A percentile compares a stretch with the other conserved stretches of the same genome.
Evolutionary conservation across 2,329 filamentous ascomycete genomes (phyloP).

Genomic region (Diaporthe velutina): DNA sequence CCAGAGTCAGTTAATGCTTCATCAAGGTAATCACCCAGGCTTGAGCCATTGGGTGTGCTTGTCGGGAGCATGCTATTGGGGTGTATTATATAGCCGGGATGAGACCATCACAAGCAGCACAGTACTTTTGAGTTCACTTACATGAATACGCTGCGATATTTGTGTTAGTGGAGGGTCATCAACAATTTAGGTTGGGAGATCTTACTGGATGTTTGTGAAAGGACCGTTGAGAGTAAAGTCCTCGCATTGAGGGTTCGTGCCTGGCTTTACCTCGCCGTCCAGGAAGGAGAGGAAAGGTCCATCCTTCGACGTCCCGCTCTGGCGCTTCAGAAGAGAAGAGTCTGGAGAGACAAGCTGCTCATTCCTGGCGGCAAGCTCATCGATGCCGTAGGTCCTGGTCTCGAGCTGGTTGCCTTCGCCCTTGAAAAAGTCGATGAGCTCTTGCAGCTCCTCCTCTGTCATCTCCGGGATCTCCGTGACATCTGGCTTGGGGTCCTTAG

Average conservation of each 20-base stretch:
- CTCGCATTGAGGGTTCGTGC: not conserved
- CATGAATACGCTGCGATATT: not conserved
- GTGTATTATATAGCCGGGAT: too few species aligned
- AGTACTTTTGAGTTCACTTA: not conserved
- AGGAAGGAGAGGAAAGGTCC: constrained; percentile 21
- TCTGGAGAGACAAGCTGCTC: constrained; percentile 7
- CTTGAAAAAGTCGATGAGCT: constrained; percentile 4
- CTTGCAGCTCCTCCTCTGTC: constrained; percentile 22
- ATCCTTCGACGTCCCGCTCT: constrained; percentile 11
- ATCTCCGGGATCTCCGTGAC: constrained; percentile 17
- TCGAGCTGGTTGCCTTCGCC: not conserved
- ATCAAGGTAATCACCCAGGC: not conserved
- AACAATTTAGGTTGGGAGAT: too few species aligned
- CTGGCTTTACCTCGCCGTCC: constrained; percentile 5
- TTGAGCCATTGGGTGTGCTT: not conserved
- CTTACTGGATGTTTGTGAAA: constrained; percentile 30
- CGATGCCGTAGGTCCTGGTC: not conserved
- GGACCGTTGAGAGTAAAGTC: constrained; percentile 28
- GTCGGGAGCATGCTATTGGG: not conserved
- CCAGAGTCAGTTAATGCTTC: not conserved
- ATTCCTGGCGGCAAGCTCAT: constrained; percentile 8
- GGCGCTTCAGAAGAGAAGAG: constrained; percentile 1
- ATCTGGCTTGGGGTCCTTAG: constrained; percentile 7
- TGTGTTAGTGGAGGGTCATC: not conserved
- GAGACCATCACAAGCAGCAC: not conserved